Evolutionary conservation across 306 rosid genomes (phyloP).

Genomic region (Delonix regia): DNA sequence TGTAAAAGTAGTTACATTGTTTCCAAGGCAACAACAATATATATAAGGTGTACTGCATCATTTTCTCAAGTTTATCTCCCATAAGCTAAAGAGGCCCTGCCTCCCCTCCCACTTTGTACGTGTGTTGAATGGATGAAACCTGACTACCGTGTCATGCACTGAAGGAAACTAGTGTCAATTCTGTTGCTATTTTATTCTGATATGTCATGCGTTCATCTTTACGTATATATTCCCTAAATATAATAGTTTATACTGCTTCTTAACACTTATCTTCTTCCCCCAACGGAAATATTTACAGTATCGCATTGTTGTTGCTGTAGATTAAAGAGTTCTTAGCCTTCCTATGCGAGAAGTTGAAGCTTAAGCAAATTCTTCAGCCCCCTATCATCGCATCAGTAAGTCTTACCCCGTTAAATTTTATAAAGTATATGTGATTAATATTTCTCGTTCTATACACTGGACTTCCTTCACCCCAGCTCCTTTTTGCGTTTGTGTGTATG

Average conservation of each 20-base stretch:
- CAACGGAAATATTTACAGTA: not conserved
- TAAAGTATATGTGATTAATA: not conserved
- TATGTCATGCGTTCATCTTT: not conserved
- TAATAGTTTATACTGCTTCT: not conserved
- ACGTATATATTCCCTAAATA: not conserved
- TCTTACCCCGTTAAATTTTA: not conserved
- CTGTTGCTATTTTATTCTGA: not conserved
- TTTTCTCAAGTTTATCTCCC: not conserved
- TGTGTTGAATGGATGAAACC: not conserved
- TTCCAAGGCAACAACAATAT: not conserved
- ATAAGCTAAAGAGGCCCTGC: not conserved
- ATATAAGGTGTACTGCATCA: not conserved
- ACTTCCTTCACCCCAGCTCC: not conserved
- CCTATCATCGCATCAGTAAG: not conserved
- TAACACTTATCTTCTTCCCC: not conserved
- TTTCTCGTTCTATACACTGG: not conserved
- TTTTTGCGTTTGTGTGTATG: not conserved
- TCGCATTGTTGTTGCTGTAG: not conserved
- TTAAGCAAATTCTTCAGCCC: slow-evolving; percentile 25
- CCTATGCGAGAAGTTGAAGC: not conserved
- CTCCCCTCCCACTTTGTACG: not conserved
- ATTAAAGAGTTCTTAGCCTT: slow-evolving; percentile 6
- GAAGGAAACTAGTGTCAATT: not conserved
- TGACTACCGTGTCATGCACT: not conserved
- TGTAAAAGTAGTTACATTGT: not conserved